These are phyloP conservation scores for Platismatia glauca DNA, from an alignment of 495 filamentous ascomycete genomes.

Conservation along the genomic window DNA sequence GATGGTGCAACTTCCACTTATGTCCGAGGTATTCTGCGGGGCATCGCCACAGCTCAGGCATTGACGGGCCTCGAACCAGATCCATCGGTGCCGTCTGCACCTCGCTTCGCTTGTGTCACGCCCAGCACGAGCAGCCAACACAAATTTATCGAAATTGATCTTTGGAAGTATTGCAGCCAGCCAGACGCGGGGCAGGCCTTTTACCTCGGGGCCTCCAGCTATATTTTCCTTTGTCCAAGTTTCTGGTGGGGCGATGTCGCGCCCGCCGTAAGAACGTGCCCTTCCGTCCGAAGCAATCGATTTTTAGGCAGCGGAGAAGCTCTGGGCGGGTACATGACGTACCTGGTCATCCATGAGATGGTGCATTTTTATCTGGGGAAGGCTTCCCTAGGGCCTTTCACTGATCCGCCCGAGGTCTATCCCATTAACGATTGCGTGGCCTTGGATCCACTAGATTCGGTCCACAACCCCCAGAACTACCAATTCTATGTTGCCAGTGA, in stretches of 20 bases:
- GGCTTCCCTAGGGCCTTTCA: background rate
- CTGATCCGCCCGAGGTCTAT: conserved; percentile 10
- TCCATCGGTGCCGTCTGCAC: background rate
- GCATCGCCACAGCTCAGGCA: background rate
- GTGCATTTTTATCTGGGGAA: conserved; percentile 19
- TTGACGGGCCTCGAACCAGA: background rate
- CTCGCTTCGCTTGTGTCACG: conserved; percentile 15
- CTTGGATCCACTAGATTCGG: conserved; percentile 5
- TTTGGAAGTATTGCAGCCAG: background rate
- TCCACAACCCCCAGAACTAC: conserved; percentile 16
- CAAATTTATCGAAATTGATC: background rate
- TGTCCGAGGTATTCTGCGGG: background rate
- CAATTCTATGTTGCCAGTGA: conserved; percentile 19
- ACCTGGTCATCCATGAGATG: conserved; percentile 21
- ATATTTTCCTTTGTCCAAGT: conserved; percentile 11
- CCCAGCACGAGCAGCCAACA: background rate
- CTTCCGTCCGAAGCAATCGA: conserved; percentile 5
- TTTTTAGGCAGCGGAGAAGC: background rate
- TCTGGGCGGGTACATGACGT: conserved; percentile 8
- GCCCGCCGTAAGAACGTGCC: background rate
- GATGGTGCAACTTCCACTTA: background rate
- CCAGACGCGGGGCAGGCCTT: background rate
- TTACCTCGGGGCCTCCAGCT: conserved; percentile 5
- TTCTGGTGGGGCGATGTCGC: background rate
- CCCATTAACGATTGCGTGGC: conserved; percentile 11